These are phyloP conservation scores for Thelonectria rubi DNA, from an alignment of 2,329 filamentous ascomycete genomes.

Conservation along the genomic window DNA sequence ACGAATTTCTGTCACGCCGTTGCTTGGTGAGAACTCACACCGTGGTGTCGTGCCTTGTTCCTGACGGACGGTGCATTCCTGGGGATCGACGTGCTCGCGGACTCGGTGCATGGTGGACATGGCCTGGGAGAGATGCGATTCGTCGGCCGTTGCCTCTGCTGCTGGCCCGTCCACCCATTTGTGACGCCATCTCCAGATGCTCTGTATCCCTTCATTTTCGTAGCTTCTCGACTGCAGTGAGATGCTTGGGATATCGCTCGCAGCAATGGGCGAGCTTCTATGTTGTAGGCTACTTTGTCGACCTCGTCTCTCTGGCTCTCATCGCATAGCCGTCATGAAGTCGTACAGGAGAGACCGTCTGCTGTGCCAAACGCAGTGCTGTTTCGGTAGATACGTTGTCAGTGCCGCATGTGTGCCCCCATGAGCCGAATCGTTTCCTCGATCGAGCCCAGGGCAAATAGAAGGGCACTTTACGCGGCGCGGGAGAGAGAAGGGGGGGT, in stretches of 20 bases:
- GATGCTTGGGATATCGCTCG: background rate
- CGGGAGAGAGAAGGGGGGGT: background rate
- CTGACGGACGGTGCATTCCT: background rate
- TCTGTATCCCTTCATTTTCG: conserved; percentile 1
- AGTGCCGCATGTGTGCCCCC: conserved; percentile 24
- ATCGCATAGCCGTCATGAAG: background rate
- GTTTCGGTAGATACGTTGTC: conserved; percentile 24
- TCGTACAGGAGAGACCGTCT: background rate
- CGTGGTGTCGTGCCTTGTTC: conserved; percentile 10
- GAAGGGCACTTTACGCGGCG: background rate
- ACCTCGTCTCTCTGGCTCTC: background rate
- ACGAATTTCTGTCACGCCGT: background rate
- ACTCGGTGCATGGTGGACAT: conserved; percentile 8
- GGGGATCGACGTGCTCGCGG: conserved; percentile 10
- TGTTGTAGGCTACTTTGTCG: background rate
- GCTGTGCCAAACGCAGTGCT: background rate
- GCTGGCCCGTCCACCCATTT: conserved; percentile 5
- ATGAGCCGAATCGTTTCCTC: conserved; percentile 11
- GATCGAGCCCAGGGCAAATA: background rate
- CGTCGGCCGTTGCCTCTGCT: conserved; percentile 5
- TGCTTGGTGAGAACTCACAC: background rate
- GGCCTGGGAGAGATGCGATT: conserved; percentile 19
- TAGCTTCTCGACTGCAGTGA: background rate
- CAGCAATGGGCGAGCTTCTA: background rate
- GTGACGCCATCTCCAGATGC: conserved; percentile 4